Base-by-base conservation (phyloP, 768 basidiomycete species). In the Leccinum longicurvipes region DNA sequence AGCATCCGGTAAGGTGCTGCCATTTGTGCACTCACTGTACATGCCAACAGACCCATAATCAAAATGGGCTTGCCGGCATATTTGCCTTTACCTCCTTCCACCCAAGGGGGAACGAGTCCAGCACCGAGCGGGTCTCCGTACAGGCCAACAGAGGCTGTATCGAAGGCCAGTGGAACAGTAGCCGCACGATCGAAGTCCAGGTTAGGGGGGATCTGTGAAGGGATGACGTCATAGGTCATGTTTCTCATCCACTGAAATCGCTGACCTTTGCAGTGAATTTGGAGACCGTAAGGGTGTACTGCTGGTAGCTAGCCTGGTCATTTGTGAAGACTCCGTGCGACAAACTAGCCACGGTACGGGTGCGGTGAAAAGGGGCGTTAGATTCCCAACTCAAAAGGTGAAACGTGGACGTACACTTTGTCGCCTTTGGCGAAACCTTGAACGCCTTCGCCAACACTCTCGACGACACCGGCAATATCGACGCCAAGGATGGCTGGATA, bases 21-120 rank as follows among this genome's bases (percentile, higher is more conserved):
- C 3, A 17, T 5, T 2, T 23, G 25, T 53, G 46, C n/a, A 63
- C 71, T 56, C 57, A 77, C 80, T 72, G 46, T 68, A 76, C 67
- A 74, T 75, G n/a, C 80, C 81, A 0, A 81, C 79, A 19, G 77
- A 77, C 80, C 81, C 28, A 79, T 60, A 53, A 82, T 71, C 47
- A 83, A 58, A 17, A 81, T 73, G 1, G 80, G 74, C 9, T 70
- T 71, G 1, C 67, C 76, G 1, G 67, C 54, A 55, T 79, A 80
- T 44, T 72, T 76, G 1, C 68, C 75, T 36, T 57, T 58, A 21
- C 72, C 72, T 0, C 60, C 66, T 6, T 66, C 48, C 3, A 54
- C 65, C 62, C 76, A 69, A 4, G 79, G 76, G 2, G 76, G 66
- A 9, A 62, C 63, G 11, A 82, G 65, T 14, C 71, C 74, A 1